Base-by-base conservation (phyloP, 345 rosid species). In the Geranium brycei region DNA sequence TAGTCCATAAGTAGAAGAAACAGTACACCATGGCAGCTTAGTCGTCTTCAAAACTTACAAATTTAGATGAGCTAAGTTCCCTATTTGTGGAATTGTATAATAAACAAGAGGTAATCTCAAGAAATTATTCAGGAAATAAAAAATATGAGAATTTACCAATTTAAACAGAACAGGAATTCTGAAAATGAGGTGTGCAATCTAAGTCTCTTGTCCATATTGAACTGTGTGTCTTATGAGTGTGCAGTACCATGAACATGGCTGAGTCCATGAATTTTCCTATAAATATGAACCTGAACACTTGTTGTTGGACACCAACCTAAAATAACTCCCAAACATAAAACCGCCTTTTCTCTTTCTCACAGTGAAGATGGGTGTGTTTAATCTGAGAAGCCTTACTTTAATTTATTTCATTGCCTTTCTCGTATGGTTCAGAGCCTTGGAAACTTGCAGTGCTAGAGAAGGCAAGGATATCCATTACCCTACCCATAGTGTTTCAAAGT, bases 401-500 rank as follows among this genome's bases (percentile, higher is more conserved):
- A 62, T 19, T 28, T 19, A 68, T 62, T 68, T 77, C 63, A 60
- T 74, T 51, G 71, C 69, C 66, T 15, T 79, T 60, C 71, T 75
- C 60, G 53, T 82, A 51, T 62, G 66, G 70, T 69, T 73, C 58
- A 62, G 66, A 1, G 73, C 73, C 57, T 67, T 79, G 38, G 73
- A 68, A 61, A 69, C 76, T 31, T 80, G 84, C 72, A 72, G 70
- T 19, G 88, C 83, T 56, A 83, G 87, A 65, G 72, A 76, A 66
- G 75, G 75, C 73, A 80, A 32, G 61, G 32, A 23, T 58, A n/a
- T 10, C 23, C 51, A 47, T 47, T 47, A 32, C 56, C 18, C 17
- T 59, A 51, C 6, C 30, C 55, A 17, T 68, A 3, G 16, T 51
- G 53, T 47, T 13, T 47, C 53, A 11, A 47, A 47, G 53, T 47